A percentile compares a stretch with the other conserved stretches of the same genome.
phyloP scores from a whole-genome alignment of 305 asterid species.

The Fraxinus albicans region DNA sequence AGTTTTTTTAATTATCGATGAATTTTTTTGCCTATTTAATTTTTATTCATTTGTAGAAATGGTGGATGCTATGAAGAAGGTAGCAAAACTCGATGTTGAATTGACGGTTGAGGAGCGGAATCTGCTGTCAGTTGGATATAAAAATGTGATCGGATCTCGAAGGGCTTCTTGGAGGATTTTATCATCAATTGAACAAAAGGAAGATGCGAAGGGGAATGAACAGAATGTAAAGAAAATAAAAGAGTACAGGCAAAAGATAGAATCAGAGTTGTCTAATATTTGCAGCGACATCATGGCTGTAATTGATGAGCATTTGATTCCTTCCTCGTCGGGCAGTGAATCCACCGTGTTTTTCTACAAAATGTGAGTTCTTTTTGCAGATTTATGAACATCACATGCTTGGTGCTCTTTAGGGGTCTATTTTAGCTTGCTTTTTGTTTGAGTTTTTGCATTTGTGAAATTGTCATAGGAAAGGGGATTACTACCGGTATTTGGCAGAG shows the following conservation, averaged over 20 bases:
- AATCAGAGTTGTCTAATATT: neutral
- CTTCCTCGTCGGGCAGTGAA: neutral
- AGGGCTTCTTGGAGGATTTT: slow-evolving; percentile 9
- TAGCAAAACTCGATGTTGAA: slow-evolving; percentile 1
- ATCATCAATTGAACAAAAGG: neutral
- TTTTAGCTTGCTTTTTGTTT: neutral
- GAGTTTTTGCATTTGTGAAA: neutral
- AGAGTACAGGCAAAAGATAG: slow-evolving; percentile 3
- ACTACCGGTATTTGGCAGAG: slow-evolving; percentile 49
- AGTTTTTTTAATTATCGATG: neutral
- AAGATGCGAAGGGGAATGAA: neutral
- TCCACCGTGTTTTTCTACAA: neutral
- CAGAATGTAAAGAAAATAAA: neutral
- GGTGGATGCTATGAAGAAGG: neutral
- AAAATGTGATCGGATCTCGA: slow-evolving; percentile 5
- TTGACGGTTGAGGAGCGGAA: slow-evolving; percentile 10
- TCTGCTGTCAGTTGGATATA: slow-evolving; percentile 10
- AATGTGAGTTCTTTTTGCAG: neutral
- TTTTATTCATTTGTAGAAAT: neutral
- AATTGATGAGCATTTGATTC: slow-evolving; percentile 10
- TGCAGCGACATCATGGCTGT: slow-evolving; percentile 10
- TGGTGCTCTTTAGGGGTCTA: neutral
- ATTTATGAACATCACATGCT: neutral
- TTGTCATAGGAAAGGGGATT: slow-evolving; percentile 44
- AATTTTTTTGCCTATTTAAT: neutral